Percentiles rank a stretch among this genome's conserved stretches.
Evolutionary conservation across 768 basidiomycete genomes (phyloP).

Genomic region (Panellus pusillus): DNA sequence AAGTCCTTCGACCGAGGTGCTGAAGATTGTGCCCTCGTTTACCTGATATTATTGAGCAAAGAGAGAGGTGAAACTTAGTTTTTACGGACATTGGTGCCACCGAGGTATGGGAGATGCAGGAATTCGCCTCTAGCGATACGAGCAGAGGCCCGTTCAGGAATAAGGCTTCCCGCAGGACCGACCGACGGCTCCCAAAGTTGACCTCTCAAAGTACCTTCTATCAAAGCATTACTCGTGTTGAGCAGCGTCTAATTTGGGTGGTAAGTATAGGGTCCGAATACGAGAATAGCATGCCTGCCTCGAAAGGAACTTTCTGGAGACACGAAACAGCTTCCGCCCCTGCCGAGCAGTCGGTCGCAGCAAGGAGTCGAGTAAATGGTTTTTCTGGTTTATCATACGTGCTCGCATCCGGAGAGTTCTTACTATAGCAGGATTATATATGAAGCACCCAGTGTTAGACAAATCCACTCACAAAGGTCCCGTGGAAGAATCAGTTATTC

Average conservation of each 20-base stretch:
- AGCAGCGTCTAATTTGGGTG: constrained; percentile 40
- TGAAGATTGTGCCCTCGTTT: constrained; percentile 55
- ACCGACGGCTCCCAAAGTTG: constrained; percentile 62
- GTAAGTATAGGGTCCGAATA: not conserved
- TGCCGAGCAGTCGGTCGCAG: constrained; percentile 45
- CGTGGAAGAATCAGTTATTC: constrained; percentile 51
- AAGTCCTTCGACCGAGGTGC: constrained; percentile 37
- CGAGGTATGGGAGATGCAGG: constrained; percentile 52
- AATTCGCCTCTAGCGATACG: constrained; percentile 49
- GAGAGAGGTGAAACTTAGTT: not conserved
- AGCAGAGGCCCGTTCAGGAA: constrained; percentile 45
- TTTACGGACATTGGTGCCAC: constrained; percentile 52
- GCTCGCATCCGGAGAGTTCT: constrained; percentile 45
- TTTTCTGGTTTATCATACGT: constrained; percentile 54
- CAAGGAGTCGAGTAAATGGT: constrained; percentile 47
- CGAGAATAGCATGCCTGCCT: constrained; percentile 27
- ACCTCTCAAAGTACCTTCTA: constrained; percentile 41
- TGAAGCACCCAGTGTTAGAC: not conserved
- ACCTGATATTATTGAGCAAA: constrained; percentile 30
- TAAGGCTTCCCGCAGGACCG: constrained; percentile 50
- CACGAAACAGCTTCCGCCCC: constrained; percentile 42
- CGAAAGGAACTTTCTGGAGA: constrained; percentile 45
- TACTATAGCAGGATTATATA: constrained; percentile 33
- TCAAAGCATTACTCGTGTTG: constrained; percentile 48
- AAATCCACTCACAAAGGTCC: constrained; percentile 49